Conservation (phyloP, 208 protist genomes). For the Acanthamoeba lenticulata region DNA sequence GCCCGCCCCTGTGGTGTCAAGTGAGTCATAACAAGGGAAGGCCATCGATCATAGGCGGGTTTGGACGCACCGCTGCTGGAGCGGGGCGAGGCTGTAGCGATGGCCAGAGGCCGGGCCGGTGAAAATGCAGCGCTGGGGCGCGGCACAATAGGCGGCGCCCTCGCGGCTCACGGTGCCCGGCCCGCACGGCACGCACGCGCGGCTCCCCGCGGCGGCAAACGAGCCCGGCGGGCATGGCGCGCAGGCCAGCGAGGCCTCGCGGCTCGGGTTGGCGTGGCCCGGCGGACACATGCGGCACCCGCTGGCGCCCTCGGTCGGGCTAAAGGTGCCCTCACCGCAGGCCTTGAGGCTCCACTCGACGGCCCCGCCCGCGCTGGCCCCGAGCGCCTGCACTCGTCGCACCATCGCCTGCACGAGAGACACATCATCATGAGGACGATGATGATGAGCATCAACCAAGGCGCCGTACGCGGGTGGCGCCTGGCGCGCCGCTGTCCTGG, state of each 20-base stretch:
- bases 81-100: not conserved
- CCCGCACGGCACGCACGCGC: not conserved
- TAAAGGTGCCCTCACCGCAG: conserved; percentile 22
- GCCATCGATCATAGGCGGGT: not conserved
- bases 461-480: not conserved
- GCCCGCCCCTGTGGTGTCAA: not conserved
- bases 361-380: not conserved
- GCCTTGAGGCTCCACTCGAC: conserved; percentile 14
- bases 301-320: not conserved
- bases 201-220: not conserved
- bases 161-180: not conserved
- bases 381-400: not conserved
- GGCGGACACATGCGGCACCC: not conserved
- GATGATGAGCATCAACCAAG: too few species aligned
- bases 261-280: not conserved
- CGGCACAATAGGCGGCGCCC: conserved; percentile 27
- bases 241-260: not conserved
- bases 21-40: not conserved
- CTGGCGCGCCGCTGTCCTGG: conserved; percentile 1
- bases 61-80: not conserved
- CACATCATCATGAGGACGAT: not conserved
- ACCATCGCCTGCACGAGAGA: not conserved
- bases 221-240: not conserved
- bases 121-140: conserved; percentile 5
- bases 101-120: not conserved